Evolutionary conservation across 495 filamentous ascomycete species (phyloP), one percentile per base, ranked within the genome.

Genomic region (Staphylotrichum tortipilum): DNA sequence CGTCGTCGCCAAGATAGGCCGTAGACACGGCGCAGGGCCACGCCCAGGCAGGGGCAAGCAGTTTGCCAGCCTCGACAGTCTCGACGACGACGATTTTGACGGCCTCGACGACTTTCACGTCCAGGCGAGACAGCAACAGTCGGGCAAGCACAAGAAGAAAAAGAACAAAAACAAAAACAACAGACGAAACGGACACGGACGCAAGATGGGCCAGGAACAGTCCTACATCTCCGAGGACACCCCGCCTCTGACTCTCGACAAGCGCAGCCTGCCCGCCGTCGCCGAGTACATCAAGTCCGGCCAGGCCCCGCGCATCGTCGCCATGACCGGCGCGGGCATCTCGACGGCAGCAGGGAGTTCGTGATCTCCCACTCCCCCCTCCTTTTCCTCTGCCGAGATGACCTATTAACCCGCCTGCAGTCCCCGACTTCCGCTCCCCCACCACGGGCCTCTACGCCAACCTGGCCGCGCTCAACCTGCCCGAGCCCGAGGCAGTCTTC

Each of bases 371-470:
- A 15, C 52, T 17, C 14, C 17, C 36, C 2, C 44, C 28, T 33
- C 22, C 11, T 8, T 26, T 3, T 14, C 23, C 29, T 10, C 12
- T 7, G 7, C 10, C 35, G 3, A 22, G 3, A 10, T 15, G 12
- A 22, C 33, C 21, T 12, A 47, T 48, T 11, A 40, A 21, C 14
- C 69, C 57, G 24, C 67, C 68, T 10, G n/a, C 21, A 74, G 71
- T 89, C 39, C 85, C 85, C 42, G 85, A 89, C 63, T 89, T 89
- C 65, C 78, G 85, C 44, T 85, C 82, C 6, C 84, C 85, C 43
- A 79, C 80, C 18, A 88, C 85, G 6, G 85, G 85, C 4, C 74
- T 89, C 7, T 89, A 89, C 58, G 80, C 87, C 61, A 96, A 97
- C 60, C 78, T 97, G 11, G 83, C 84, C 11, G 76, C 81, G 43